These are phyloP conservation scores for Calocybe gambosa DNA, from an alignment of 1,284 basidiomycete genomes.

Conservation along the genomic window DNA sequence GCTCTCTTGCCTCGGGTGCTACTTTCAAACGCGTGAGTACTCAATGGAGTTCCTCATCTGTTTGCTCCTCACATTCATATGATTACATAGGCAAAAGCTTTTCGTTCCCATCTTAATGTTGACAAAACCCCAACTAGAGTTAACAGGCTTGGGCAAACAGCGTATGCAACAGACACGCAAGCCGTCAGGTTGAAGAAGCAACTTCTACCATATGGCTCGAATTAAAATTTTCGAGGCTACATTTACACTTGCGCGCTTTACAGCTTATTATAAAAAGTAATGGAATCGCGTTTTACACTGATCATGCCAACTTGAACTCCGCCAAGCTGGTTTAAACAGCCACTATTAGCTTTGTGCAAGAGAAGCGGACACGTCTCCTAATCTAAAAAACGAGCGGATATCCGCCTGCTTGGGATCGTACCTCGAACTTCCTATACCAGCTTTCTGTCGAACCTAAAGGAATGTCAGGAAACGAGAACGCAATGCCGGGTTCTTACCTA, in stretches of 20 bases:
- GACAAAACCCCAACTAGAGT: constrained; percentile 59
- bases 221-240: constrained; percentile 20
- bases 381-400: constrained; percentile 70
- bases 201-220: constrained; percentile 63
- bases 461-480: background rate
- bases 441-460: constrained; percentile 62
- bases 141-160: constrained; percentile 57
- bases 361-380: background rate
- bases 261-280: background rate
- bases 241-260: background rate
- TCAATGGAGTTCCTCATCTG: background rate
- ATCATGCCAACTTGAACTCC: too few species aligned
- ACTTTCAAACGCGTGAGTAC: constrained; percentile 67
- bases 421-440: constrained; percentile 68
- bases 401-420: constrained; percentile 73
- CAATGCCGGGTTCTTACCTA: constrained; percentile 28
- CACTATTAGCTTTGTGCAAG: background rate
- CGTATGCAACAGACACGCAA: constrained; percentile 60
- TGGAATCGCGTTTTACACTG: too few species aligned
- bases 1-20: constrained; percentile 53
- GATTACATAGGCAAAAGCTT: constrained; percentile 52
- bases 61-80: background rate
- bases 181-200: constrained; percentile 58
- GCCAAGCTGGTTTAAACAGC: too few species aligned
- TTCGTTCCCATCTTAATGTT: constrained; percentile 67